phyloP scores from a whole-genome alignment of 495 filamentous ascomycete species.

The Penicillium parvum region DNA sequence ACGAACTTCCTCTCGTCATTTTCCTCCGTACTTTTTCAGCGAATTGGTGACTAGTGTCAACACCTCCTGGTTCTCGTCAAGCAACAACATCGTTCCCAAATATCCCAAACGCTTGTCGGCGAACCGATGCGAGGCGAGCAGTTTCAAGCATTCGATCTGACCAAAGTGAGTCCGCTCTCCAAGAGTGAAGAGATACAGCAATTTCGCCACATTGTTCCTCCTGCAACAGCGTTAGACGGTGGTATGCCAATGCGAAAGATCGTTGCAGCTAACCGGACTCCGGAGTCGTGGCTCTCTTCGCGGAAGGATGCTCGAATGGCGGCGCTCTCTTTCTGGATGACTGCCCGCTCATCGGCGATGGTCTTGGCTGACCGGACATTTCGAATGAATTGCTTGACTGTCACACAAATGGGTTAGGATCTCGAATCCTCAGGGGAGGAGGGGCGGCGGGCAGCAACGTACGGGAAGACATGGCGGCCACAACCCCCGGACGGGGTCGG shows the following conservation, averaged over 20 bases:
- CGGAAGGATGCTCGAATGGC: constrained; percentile 94
- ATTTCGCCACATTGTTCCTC: constrained; percentile 97
- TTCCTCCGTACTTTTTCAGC: constrained; percentile 72
- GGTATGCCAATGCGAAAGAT: constrained; percentile 6
- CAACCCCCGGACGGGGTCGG: constrained; percentile 36
- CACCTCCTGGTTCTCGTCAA: constrained; percentile 98
- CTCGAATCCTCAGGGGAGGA: constrained; percentile 29
- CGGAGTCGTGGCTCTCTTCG: constrained; percentile 90
- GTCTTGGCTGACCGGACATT: constrained; percentile 98
- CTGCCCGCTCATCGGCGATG: constrained; percentile 94
- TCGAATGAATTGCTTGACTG: constrained; percentile 99
- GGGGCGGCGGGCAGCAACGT: constrained; percentile 36
- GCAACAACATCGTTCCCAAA: constrained; percentile 88
- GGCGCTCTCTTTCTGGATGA: constrained; percentile 98
- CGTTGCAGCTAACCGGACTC: constrained; percentile 61
- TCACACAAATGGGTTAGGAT: constrained; percentile 11
- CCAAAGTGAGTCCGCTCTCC: constrained; percentile 98
- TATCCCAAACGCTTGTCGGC: constrained; percentile 97
- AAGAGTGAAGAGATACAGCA: constrained; percentile 97
- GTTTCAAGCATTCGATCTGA: constrained; percentile 98
- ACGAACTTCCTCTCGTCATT: background rate
- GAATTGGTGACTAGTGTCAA: constrained; percentile 96
- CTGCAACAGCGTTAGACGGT: constrained; percentile 45
- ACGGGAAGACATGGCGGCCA: constrained; percentile 65
- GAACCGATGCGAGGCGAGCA: constrained; percentile 93